Conservation (phyloP, 345 rosid genomes). For the Bruguiera gymnorhiza region DNA sequence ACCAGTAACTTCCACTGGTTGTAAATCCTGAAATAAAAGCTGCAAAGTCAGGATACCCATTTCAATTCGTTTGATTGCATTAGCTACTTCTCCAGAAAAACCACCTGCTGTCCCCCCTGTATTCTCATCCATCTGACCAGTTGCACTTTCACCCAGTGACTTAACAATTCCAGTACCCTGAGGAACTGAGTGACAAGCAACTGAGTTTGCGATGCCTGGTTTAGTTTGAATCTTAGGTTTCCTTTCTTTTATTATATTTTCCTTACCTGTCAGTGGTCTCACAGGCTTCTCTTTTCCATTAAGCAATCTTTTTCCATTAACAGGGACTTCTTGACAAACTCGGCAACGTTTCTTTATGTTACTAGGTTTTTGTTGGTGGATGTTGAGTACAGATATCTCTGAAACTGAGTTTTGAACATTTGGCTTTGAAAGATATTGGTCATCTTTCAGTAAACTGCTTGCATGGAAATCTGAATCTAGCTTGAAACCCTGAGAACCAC, state of each 20-base stretch:
- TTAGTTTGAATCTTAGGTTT: no score
- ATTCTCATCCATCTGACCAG: no score
- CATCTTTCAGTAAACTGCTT: neutral
- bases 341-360: slow-evolving; percentile 9
- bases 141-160: no score
- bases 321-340: slow-evolving; percentile 7
- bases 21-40: neutral
- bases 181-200: no score
- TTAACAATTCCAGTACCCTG: no score
- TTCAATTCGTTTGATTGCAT: slow-evolving; percentile 12
- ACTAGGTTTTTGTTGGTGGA: neutral
- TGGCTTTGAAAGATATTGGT: neutral
- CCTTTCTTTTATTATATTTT: no score
- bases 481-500: no score
- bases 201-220: no score
- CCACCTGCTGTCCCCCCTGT: neutral
- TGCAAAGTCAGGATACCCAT: slow-evolving; percentile 11
- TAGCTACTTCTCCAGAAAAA: neutral
- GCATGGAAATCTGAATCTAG: neutral
- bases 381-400: slow-evolving; percentile 1
- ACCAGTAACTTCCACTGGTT: neutral
- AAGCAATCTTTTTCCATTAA: neutral
- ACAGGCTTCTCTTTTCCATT: neutral
- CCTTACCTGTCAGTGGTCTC: no score
- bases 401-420: neutral